Percentiles rank a stretch among this genome's conserved stretches.
Conservation (phyloP, 2,329 filamentous ascomycete genomes). For the Fusarium marasasianum region DNA sequence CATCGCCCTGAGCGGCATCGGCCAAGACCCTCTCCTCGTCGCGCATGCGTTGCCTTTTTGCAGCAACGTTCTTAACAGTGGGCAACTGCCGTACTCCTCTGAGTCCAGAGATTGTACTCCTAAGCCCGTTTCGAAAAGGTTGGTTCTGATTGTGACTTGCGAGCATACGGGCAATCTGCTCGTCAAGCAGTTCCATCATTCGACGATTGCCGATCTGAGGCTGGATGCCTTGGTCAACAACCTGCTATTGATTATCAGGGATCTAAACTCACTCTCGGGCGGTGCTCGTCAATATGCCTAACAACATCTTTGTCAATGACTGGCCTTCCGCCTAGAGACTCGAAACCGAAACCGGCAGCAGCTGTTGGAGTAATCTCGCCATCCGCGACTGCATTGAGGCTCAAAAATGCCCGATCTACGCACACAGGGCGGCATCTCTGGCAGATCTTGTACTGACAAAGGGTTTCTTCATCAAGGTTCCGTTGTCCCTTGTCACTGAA, state of each 20-base stretch:
- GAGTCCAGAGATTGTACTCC: neutral
- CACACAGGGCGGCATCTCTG: constrained; percentile 57
- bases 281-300: constrained; percentile 52
- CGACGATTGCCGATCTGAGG: constrained; percentile 9
- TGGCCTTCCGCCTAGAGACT: constrained; percentile 55
- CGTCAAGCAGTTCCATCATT: constrained; percentile 43
- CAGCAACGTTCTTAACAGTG: constrained; percentile 11
- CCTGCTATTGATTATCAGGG: neutral
- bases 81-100: neutral
- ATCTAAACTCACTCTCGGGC: constrained; percentile 47
- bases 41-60: neutral
- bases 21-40: neutral
- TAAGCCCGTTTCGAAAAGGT: neutral
- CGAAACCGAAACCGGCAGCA: constrained; percentile 63
- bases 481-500: constrained; percentile 47
- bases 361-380: constrained; percentile 61
- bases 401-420: constrained; percentile 57
- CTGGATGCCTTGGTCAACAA: neutral
- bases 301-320: constrained; percentile 52
- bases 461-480: constrained; percentile 49
- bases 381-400: constrained; percentile 59
- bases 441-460: constrained; percentile 64
- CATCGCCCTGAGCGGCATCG: neutral
- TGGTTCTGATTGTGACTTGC: neutral
- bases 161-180: constrained; percentile 39